Base-by-base conservation (phyloP, 768 basidiomycete species). In the Boletellus sp. region DNA sequence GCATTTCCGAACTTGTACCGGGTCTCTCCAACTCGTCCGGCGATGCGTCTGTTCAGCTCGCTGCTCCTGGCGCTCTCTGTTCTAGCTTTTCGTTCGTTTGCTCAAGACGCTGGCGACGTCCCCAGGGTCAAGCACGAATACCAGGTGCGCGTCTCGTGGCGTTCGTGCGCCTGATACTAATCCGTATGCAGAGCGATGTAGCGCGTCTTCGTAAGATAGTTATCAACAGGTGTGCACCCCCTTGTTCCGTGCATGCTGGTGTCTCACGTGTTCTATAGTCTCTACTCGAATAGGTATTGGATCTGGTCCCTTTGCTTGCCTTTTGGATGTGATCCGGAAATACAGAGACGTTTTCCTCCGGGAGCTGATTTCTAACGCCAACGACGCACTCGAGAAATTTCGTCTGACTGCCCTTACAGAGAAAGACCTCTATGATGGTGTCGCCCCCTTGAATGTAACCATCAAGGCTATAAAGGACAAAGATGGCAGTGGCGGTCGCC, bases 301-400 rank as follows among this genome's bases (percentile, higher is more conserved):
- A 24, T 46, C 17, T 40, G 10, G 31, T n/a, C 47, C 35, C 8
- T 31, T 28, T 45, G 22, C n/a, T 33, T 17, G 34, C 16, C 7
- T 34, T 37, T 36, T 42, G 32, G 53, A 24, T 35, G 42, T 48
- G 33, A 57, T 45, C 6, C n/a, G 24, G 46, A 15, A 26, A 31
- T 41, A 7, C 20, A 90, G 87, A 61, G 88, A 90, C 36, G 81
- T 91, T 23, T 92, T 91, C 66, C 77, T 92, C 42, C 90, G 94
- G 38, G 94, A 97, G 68, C 75, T 94, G 42, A 80, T 94, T 57
- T 94, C 92, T 7, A 95, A 95, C 62, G 88, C 94, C 36, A 96
- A 97, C 66, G 96, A 99, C 65, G 96, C 96, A 2, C 74, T 98
- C 45, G 95, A 98, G 68, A 98, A 97, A 68, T 78, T 95, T 45